phyloP scores from a whole-genome alignment of 108 stramenopile species.

The Schizochytrium sp. region DNA sequence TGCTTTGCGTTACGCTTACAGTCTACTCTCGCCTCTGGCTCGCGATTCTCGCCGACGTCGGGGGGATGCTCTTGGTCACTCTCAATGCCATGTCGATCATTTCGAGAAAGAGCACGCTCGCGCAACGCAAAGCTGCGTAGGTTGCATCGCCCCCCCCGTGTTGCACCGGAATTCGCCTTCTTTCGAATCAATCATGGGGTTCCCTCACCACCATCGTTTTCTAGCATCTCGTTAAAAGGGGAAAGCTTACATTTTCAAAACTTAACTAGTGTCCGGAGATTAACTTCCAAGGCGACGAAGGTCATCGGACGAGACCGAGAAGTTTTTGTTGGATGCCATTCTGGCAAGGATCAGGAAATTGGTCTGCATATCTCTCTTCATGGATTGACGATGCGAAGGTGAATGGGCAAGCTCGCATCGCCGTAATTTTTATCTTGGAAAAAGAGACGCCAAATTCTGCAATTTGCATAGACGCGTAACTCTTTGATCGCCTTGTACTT shows the following conservation, averaged over 20 bases:
- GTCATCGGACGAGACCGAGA: neutral
- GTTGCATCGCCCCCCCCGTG: too few species aligned
- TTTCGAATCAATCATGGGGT: too few species aligned
- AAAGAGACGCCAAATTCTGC: neutral
- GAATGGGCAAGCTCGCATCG: neutral
- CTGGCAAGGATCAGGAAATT: neutral
- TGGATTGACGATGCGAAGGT: neutral
- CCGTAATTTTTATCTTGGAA: neutral
- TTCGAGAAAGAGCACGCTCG: too few species aligned
- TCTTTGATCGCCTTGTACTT: neutral
- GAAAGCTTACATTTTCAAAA: too few species aligned
- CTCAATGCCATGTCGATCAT: conserved; percentile 1
- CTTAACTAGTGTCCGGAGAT: too few species aligned
- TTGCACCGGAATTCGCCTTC: too few species aligned
- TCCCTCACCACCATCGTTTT: too few species aligned
- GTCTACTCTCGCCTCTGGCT: conserved; percentile 13
- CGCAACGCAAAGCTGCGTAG: too few species aligned
- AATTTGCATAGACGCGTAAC: neutral
- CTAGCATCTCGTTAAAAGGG: too few species aligned
- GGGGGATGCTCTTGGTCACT: neutral
- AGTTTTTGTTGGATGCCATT: neutral
- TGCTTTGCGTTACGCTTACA: neutral
- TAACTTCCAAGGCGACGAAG: too few species aligned
- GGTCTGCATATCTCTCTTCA: neutral
- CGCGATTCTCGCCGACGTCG: conserved; percentile 4